Percentiles rank a stretch among this genome's conserved stretches.
Conservation (phyloP, 2,329 filamentous ascomycete species). For the Waltergamsia citrina region DNA sequence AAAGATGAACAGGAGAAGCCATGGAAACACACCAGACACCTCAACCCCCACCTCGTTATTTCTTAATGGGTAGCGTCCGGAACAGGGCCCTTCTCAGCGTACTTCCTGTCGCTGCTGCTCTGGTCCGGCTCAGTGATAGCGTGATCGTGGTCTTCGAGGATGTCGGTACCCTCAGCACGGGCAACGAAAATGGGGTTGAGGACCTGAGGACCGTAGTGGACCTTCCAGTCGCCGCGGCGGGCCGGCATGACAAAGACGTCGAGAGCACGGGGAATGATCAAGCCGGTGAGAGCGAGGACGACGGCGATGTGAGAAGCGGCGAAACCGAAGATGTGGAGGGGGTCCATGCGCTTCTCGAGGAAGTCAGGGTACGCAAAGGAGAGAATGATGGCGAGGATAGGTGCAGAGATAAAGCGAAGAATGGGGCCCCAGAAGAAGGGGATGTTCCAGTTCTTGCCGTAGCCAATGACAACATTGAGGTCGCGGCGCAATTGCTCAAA, state of each 20-base stretch:
- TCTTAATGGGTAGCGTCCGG: too few relatives aligned
- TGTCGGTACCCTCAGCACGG: background rate
- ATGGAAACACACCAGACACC: too few relatives aligned
- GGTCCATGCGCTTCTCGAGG: slow-evolving; percentile 8
- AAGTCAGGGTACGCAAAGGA: slow-evolving; percentile 11
- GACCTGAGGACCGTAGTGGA: slow-evolving; percentile 2
- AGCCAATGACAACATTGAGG: slow-evolving; percentile 36
- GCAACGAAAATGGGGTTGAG: slow-evolving; percentile 1
- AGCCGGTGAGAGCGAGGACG: slow-evolving; percentile 4
- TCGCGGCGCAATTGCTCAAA: slow-evolving; percentile 39
- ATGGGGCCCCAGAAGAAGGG: slow-evolving; percentile 9
- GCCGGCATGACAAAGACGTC: slow-evolving; percentile 8
- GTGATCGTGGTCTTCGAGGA: background rate
- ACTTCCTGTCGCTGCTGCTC: too few relatives aligned
- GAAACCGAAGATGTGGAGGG: slow-evolving; percentile 10
- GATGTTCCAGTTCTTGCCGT: slow-evolving; percentile 27
- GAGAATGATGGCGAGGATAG: slow-evolving; percentile 10
- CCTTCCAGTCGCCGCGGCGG: slow-evolving; percentile 1
- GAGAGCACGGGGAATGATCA: slow-evolving; percentile 9
- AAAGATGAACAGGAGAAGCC: too few relatives aligned
- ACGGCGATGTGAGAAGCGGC: slow-evolving; percentile 8
- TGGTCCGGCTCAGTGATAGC: too few relatives aligned
- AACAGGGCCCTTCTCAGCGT: too few relatives aligned
- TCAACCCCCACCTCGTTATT: too few relatives aligned
- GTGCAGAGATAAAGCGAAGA: slow-evolving; percentile 11